Conservation (phyloP, 805 yeast genomes). For the Ogataea pignaliae region DNA sequence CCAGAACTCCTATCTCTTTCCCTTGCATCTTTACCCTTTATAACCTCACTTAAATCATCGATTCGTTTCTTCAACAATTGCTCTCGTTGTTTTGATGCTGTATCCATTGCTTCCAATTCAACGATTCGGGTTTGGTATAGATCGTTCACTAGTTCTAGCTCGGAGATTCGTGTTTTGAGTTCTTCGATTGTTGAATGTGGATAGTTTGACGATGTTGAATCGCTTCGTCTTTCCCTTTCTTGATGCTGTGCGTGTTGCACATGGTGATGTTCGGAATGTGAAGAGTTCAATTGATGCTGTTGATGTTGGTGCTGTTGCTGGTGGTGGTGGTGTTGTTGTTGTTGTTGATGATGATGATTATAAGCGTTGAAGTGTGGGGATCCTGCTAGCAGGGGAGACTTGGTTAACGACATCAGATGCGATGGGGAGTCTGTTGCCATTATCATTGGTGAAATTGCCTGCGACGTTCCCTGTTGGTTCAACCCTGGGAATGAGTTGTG, state of each 20-base stretch:
- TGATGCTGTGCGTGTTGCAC: conserved; percentile 4
- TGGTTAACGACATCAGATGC: neutral
- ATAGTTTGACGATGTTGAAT: conserved; percentile 8
- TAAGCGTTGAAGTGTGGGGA: neutral
- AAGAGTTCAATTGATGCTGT: neutral
- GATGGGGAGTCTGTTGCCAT: conserved; percentile 11
- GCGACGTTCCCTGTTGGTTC: neutral
- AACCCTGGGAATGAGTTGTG: conserved; percentile 3
- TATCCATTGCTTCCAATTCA: conserved; percentile 73
- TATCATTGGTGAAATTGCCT: conserved; percentile 11
- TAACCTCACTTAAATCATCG: conserved; percentile 34
- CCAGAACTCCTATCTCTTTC: neutral
- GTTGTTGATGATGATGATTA: conserved; percentile 5
- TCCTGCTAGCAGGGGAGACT: conserved; percentile 1
- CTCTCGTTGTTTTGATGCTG: conserved; percentile 49
- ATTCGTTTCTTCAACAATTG: conserved; percentile 42
- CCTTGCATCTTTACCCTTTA: conserved; percentile 3
- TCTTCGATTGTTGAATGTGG: conserved; percentile 19
- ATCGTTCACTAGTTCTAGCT: conserved; percentile 87
- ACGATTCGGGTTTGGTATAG: conserved; percentile 75
- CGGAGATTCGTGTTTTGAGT: conserved; percentile 75
- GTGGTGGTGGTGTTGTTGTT: conserved; percentile 8
- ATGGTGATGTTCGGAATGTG: conserved; percentile 5
- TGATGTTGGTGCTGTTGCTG: conserved; percentile 12
- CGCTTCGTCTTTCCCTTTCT: conserved; percentile 15